These are phyloP conservation scores for Fraxinus latifolia DNA, from an alignment of 305 asterid genomes.

Conservation along the genomic window DNA sequence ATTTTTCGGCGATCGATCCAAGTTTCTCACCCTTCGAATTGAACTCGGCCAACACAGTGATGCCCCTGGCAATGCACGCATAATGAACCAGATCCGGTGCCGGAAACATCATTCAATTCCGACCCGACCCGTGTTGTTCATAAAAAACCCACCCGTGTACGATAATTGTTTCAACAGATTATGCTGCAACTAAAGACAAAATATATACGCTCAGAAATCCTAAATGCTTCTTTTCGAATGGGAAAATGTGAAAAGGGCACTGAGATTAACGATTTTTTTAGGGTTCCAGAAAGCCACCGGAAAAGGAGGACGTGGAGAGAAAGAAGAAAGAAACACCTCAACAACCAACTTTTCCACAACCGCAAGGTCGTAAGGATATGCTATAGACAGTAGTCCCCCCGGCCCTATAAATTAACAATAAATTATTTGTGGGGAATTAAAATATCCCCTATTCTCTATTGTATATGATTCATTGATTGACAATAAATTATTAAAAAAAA, in stretches of 20 bases:
- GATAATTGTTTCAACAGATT: neutral
- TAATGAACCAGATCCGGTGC: constrained; percentile 58
- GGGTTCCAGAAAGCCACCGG: neutral
- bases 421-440: too few relatives aligned
- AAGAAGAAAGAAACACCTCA: neutral
- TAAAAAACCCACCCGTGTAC: neutral
- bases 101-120: constrained; percentile 36
- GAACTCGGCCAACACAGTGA: constrained; percentile 72
- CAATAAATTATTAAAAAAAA: neutral
- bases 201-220: neutral
- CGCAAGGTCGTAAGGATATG: neutral
- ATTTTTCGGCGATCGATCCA: constrained; percentile 58
- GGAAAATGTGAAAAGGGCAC: neutral
- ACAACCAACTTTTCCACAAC: neutral
- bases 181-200: neutral
- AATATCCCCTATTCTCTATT: too few relatives aligned
- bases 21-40: constrained; percentile 69
- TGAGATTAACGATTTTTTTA: neutral
- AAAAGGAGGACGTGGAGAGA: neutral
- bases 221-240: neutral
- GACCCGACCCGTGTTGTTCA: constrained; percentile 3
- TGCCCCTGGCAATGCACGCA: constrained; percentile 67
- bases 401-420: too few relatives aligned
- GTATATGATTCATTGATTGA: neutral
- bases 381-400: too few relatives aligned